Base-by-base conservation (phyloP, 2,329 filamentous ascomycete genomes). In the Orbilia quercus region DNA sequence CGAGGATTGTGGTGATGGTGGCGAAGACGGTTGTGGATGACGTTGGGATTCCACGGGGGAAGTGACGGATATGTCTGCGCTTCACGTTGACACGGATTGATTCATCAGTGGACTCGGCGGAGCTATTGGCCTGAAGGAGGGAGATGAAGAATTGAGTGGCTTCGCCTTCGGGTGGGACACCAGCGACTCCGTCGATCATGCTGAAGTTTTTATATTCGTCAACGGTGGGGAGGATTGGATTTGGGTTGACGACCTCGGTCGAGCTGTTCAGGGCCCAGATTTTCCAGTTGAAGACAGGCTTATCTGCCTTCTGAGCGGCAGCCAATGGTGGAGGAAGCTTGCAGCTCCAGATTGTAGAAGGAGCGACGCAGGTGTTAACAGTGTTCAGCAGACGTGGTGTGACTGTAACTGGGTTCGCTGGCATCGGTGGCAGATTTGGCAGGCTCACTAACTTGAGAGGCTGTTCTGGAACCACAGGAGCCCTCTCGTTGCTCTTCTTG, bases 191-290 rank as follows among this genome's bases (percentile, higher is more conserved):
- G 25, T 73, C 69, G 18, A 73, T 65, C 38, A 54, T 73, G 47
- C 69, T 73, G 38, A 73, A 60, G 54, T 73, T 73, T 11, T 63
- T 63, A 28, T 73, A 73, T 16, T 73, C 60, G 7, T 57, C 69
- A 9, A 57, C 23, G 18, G 51, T 23, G 4, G 60, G 54, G 14
- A 55, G 55, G 22, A 51, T 22, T 16, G 69, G 69, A 31, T 34
- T 62, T 1, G 69, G 69, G 31, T 48, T 44, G 40, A 58, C 60
- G 12, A 73, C 14, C 20, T 54, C 23, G 11, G 31, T 47, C 18
- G 69, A 55, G n/a, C 31, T 48, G 28, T 73, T 73, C 47, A 73
- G 45, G 12, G 60, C 47, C 18, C 51, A 48, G 31, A 73, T 25
- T 36, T 58, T 59, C 69, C 69, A 73, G 34, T 51, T 64, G 47